Evolutionary conservation across 495 filamentous ascomycete genomes (phyloP), one percentile per base, ranked within the genome.

Genomic region (Paragyromitra xinjiangensis): DNA sequence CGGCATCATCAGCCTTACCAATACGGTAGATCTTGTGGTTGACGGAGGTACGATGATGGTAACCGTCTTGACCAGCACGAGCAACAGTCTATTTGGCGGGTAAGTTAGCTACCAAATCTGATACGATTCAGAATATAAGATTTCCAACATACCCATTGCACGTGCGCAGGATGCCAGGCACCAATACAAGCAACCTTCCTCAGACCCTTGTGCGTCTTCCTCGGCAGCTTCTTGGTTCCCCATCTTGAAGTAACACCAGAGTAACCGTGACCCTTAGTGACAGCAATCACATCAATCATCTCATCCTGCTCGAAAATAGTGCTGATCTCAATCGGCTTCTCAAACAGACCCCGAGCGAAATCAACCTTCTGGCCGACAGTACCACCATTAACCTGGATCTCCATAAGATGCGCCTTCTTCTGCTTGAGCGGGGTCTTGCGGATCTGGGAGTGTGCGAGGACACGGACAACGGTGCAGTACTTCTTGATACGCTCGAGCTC

Each of bases 341-440:
- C 96, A 89, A 99, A 99, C 64, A 98, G 90, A 83, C 89, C 92
- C 84, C 92, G 89, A 83, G 91, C 93, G 86, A 96, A 98, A 77
- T 94, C 91, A 83, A 99, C 94, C 92, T 99, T 99, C 85, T 98
- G 92, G 79, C 91, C 87, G 75, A 97, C 83, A 87, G 91, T 92
- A 83, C 96, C 96, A 85, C 96, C 96, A 89, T 99, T 99, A 89
- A 99, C 89, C 88, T 99, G 96, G 87, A 99, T 94, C 89, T 99
- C 96, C 96, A 99, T 99, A 81, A 99, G 90, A 88, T 99, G 96
- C 83, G 96, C 94, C 92, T 98, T 99, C 94, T 99, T 99, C 90
- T 98, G 96, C 92, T 98, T 98, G 85, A 99, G 91, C 67, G 96
- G 94, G 68, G 95, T 98, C 91, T 94, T 92, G 91, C 93, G 92